Percentiles rank a stretch among this genome's conserved stretches.
These are phyloP conservation scores for Lentinus tigrinus DNA, from an alignment of 768 basidiomycete genomes.

Conservation along the genomic window DNA sequence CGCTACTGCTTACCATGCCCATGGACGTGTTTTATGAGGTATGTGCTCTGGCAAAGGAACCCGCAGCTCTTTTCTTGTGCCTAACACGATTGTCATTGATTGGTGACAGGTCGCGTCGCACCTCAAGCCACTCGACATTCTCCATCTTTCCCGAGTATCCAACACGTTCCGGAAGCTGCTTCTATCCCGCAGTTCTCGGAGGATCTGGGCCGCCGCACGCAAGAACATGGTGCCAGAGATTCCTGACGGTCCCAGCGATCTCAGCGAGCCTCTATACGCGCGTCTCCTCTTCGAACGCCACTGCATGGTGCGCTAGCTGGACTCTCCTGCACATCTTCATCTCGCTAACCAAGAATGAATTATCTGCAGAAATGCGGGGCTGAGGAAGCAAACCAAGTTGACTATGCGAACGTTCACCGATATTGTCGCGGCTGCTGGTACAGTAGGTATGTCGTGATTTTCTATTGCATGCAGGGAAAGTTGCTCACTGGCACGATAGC, in stretches of 20 bases:
- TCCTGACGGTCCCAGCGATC: constrained; percentile 6
- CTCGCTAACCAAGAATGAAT: neutral
- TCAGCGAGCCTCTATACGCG: constrained; percentile 14
- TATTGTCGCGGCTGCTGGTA: constrained; percentile 11
- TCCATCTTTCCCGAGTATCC: constrained; percentile 20
- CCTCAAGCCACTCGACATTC: constrained; percentile 21
- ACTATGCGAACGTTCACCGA: neutral
- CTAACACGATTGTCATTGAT: neutral
- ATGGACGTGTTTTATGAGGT: constrained; percentile 6
- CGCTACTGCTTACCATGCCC: neutral
- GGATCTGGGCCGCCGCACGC: constrained; percentile 22
- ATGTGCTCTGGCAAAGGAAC: neutral
- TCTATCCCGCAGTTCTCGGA: constrained; percentile 13
- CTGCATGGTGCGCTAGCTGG: constrained; percentile 1
- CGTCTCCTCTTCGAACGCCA: constrained; percentile 6
- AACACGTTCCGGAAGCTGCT: constrained; percentile 12
- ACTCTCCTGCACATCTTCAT: neutral
- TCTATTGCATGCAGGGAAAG: too few relatives aligned
- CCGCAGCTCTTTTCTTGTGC: neutral
- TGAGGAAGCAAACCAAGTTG: neutral
- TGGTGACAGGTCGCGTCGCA: neutral
- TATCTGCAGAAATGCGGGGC: constrained; percentile 14
- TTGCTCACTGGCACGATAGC: neutral
- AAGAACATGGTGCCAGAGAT: constrained; percentile 3
- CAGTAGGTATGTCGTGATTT: constrained; percentile 1